phyloP scores from a whole-genome alignment of 2,329 filamentous ascomycete genomes.

The Lanzia echinophila region DNA sequence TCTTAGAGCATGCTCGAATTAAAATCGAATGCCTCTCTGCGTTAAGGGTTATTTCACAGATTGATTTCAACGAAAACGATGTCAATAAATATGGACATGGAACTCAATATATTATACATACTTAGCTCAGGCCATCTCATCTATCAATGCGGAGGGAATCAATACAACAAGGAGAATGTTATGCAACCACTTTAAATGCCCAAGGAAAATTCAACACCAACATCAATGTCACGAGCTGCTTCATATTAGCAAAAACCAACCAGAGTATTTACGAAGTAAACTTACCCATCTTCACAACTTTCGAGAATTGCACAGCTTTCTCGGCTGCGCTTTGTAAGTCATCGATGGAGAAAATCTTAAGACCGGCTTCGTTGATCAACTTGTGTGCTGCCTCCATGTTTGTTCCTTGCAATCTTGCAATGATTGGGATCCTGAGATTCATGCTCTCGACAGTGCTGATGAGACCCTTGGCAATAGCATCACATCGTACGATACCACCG shows the following conservation, averaged over 20 bases:
- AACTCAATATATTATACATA: conserved; percentile 28
- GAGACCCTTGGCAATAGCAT: conserved; percentile 92
- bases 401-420: conserved; percentile 94
- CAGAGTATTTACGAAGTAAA: conserved; percentile 21
- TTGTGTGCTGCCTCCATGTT: conserved; percentile 95
- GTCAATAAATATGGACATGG: conserved; percentile 3
- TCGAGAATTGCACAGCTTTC: conserved; percentile 97
- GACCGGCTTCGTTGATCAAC: conserved; percentile 89
- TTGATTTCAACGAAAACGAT: neutral
- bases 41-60: neutral
- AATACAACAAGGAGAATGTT: conserved; percentile 24
- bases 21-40: no score
- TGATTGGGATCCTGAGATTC: conserved; percentile 94
- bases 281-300: conserved; percentile 96
- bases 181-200: conserved; percentile 59
- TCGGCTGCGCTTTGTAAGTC: conserved; percentile 95
- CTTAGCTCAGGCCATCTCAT: conserved; percentile 17
- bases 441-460: conserved; percentile 92
- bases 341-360: conserved; percentile 99
- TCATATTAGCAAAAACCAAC: conserved; percentile 18
- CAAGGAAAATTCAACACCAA: conserved; percentile 89
- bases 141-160: conserved; percentile 25
- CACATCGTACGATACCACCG: conserved; percentile 95
- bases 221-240: conserved; percentile 85
- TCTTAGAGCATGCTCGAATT: neutral